Base-by-base conservation (phyloP, 2,329 filamentous ascomycete species). In the Lachnellula willkommii region DNA sequence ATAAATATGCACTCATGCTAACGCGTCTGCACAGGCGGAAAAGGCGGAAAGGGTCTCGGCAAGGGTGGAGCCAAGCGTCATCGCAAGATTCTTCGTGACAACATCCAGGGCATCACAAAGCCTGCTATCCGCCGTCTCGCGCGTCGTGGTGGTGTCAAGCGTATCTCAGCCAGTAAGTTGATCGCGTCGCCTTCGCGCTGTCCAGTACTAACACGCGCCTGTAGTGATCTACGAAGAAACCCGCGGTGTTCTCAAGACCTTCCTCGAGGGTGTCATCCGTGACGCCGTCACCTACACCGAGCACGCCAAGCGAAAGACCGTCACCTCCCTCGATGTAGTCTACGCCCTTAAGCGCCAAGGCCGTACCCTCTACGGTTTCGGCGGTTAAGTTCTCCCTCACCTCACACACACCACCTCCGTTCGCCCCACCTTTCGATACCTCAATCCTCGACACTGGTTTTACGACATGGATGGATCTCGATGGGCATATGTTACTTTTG, bases 31-130 rank as follows among this genome's bases (percentile, higher is more conserved):
- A 26, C 57, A 68, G 66, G 66, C 53, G 66, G 66, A 65, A 68
- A 68, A 81, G 91, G 91, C 78, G 92, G 92, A 75, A 96, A 96
- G 86, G 91, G 91, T 75, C 90, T 96, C 78, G 92, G 92, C 76
- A 96, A 96, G 87, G 92, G 92, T 67, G 92, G 92, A 77, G 93
- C 93, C 79, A 96, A 96, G 89, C 92, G 92, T 79, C 92, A 96
- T 81, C 87, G 92, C 73, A 96, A 96, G 89, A 96, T 96, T 82
- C 84, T 96, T 77, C 90, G 92, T 79, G 92, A 96, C 88, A 96
- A 96, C 88, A 96, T 96, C 74, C 92, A 96, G 82, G 92, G 92
- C 79, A 96, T 96, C 74, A 96, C 92, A 73, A 96, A 96, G 89
- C 92, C 92, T 70, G 92, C 92, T 71, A 96, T 96, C 79, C 88